Percentiles rank a stretch among this genome's conserved stretches.
Conservation (phyloP, 306 rosid species). For the Lagenaria siceraria region DNA sequence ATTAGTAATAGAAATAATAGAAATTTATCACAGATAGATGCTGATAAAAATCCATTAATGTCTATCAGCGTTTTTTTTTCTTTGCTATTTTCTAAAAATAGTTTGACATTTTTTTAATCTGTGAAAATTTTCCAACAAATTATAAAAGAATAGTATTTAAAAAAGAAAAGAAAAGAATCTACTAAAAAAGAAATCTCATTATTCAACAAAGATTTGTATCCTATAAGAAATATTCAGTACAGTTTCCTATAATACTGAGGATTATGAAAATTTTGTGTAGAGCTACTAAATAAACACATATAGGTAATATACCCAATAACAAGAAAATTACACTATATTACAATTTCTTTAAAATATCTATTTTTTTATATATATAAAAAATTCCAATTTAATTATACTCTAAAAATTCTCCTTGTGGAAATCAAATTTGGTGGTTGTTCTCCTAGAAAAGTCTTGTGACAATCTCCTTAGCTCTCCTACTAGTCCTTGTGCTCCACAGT, state of each 20-base stretch:
- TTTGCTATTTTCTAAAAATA: no score
- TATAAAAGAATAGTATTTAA: no score
- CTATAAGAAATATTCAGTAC: background rate
- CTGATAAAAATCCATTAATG: no score
- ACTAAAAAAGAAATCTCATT: background rate
- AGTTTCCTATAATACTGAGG: background rate
- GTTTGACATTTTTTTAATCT: no score
- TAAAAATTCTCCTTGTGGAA: conserved; percentile 80
- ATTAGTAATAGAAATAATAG: no score
- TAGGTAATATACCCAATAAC: background rate
- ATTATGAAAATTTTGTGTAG: background rate
- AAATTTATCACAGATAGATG: no score
- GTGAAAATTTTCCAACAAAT: no score
- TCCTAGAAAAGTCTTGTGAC: conserved; percentile 65
- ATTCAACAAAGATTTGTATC: background rate
- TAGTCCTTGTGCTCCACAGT: conserved; percentile 61
- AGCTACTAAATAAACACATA: background rate
- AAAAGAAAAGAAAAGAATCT: background rate
- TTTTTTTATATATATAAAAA: background rate
- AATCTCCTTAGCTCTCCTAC: conserved; percentile 56
- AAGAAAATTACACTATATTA: background rate
- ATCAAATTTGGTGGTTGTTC: conserved; percentile 71
- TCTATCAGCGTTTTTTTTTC: no score
- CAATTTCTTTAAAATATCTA: background rate
- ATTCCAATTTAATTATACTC: conserved; percentile 3